Conservation (phyloP, 345 rosid genomes). For the Cardamine resedifolia region DNA sequence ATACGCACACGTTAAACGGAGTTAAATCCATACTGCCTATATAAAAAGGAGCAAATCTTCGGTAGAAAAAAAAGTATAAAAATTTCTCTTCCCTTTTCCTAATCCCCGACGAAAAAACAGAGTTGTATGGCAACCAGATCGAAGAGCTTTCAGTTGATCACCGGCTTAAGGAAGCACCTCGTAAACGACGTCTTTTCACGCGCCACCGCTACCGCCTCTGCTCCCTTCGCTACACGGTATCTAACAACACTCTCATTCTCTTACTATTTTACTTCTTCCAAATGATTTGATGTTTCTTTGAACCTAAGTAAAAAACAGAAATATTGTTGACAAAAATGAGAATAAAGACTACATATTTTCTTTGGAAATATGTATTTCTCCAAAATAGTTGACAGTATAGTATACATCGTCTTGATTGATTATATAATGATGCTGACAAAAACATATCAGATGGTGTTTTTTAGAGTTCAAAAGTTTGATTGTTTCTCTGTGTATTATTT, state of each 20-base stretch:
- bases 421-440: conserved; percentile 1
- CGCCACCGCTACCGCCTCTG: conserved; percentile 26
- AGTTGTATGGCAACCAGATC: conserved; percentile 63
- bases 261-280: background rate
- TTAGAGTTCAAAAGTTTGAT: conserved; percentile 3
- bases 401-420: background rate
- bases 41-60: background rate
- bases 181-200: conserved; percentile 32
- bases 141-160: conserved; percentile 51
- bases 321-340: background rate
- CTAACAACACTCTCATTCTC: conserved; percentile 9
- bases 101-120: conserved; percentile 6
- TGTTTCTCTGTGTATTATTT: background rate
- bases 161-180: conserved; percentile 48
- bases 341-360: background rate
- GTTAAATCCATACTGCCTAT: background rate
- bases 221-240: conserved; percentile 15
- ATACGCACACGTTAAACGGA: conserved; percentile 19
- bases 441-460: too few species aligned
- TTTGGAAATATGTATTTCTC: background rate
- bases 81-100: background rate
- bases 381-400: background rate
- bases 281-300: background rate
- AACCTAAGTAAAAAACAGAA: background rate
- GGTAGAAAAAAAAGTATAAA: background rate